Percentiles rank a stretch among this genome's conserved stretches.
Conservation (phyloP, 352 stramenopile species). For the Pythium apleroticum region DNA sequence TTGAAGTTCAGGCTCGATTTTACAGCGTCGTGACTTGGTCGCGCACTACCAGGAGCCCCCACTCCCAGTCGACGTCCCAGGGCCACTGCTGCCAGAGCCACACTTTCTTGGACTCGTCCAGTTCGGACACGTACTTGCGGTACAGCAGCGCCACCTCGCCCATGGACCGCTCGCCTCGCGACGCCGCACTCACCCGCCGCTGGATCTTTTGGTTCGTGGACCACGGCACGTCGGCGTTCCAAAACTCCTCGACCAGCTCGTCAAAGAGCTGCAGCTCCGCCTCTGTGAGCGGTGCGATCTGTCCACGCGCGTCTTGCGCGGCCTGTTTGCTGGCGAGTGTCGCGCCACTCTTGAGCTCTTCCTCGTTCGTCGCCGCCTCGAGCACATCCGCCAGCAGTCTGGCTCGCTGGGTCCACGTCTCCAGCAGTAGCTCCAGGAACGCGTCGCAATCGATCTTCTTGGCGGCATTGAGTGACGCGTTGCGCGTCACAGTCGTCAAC, state of each 20-base stretch:
- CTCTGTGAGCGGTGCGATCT: constrained; percentile 36
- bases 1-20: constrained; percentile 20
- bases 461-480: constrained; percentile 44
- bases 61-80: constrained; percentile 33
- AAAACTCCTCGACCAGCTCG: constrained; percentile 62
- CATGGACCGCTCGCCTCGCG: constrained; percentile 29
- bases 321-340: constrained; percentile 36
- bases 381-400: constrained; percentile 45
- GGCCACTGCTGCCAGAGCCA: constrained; percentile 28
- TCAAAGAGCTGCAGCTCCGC: constrained; percentile 50
- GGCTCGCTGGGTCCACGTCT: constrained; percentile 61
- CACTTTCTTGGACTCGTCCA: constrained; percentile 23
- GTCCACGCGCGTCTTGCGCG: constrained; percentile 40
- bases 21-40: background rate
- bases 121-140: constrained; percentile 21
- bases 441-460: constrained; percentile 80
- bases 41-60: constrained; percentile 22
- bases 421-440: constrained; percentile 63
- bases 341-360: constrained; percentile 34
- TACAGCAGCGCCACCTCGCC: constrained; percentile 51
- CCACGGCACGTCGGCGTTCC: constrained; percentile 67
- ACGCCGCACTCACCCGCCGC: constrained; percentile 25
- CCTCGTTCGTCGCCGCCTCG: constrained; percentile 58
- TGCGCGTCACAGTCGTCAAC: constrained; percentile 37
- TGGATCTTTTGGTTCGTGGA: constrained; percentile 36